Percentiles rank a stretch among this genome's conserved stretches.
phyloP scores from a whole-genome alignment of 169 alveolate genomes.

The Eimeria acervulina region DNA sequence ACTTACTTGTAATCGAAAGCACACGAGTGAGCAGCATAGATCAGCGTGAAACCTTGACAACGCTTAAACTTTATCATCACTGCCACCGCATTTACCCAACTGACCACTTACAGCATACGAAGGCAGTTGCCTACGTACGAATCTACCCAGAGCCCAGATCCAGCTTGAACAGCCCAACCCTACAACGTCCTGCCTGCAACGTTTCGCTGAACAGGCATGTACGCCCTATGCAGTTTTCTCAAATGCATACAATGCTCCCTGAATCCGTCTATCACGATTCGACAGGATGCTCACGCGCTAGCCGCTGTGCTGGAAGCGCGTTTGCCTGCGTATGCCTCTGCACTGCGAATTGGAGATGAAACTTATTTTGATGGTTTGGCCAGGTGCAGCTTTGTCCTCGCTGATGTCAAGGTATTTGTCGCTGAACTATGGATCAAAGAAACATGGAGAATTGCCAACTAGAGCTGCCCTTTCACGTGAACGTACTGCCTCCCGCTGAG shows the following conservation, averaged over 20 bases:
- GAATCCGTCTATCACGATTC: no score
- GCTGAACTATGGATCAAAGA: not conserved
- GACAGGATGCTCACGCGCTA: not conserved
- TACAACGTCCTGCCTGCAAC: not conserved
- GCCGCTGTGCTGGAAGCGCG: not conserved
- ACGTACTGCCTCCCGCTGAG: not conserved
- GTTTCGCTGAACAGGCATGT: no score
- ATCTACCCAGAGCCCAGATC: not conserved
- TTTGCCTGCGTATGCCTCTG: not conserved
- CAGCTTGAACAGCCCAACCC: not conserved
- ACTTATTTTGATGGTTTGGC: not conserved
- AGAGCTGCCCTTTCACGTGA: not conserved
- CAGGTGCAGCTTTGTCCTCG: not conserved
- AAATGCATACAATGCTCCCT: no score
- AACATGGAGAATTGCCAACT: not conserved
- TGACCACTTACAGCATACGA: not conserved
- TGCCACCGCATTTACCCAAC: not conserved
- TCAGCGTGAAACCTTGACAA: not conserved
- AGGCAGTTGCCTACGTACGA: not conserved
- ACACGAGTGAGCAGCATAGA: not conserved
- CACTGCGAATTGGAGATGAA: not conserved
- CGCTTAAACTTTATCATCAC: not conserved
- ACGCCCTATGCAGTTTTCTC: no score
- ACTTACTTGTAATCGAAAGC: not conserved
- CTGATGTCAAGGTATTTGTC: not conserved